These are phyloP conservation scores for Euphorbia corollata DNA, from an alignment of 441 rosid genomes.

Conservation along the genomic window DNA sequence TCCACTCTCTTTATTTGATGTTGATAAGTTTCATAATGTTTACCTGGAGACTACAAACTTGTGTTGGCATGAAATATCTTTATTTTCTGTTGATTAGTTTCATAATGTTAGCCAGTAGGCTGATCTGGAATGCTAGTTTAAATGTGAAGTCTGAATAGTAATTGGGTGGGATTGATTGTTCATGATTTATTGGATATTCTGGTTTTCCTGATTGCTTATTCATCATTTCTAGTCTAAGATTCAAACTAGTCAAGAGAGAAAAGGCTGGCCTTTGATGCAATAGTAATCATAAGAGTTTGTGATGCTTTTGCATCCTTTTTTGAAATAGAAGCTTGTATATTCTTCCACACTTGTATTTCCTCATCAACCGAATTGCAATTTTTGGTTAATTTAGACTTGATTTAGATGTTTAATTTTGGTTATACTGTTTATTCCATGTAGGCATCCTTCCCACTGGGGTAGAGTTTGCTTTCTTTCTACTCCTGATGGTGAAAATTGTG, in stretches of 20 bases:
- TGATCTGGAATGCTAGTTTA: too few species aligned
- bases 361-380: neutral
- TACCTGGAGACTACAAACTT: too few species aligned
- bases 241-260: neutral
- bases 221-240: neutral
- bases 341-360: neutral
- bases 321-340: neutral
- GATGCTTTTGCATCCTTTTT: neutral
- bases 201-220: neutral
- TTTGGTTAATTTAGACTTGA: conserved; percentile 7
- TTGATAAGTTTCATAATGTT: neutral
- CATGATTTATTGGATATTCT: neutral
- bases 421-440: conserved; percentile 29
- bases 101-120: neutral
- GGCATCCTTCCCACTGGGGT: conserved; percentile 99
- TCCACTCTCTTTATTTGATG: neutral
- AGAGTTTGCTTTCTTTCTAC: conserved; percentile 87
- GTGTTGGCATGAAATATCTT: neutral
- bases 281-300: neutral
- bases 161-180: too few species aligned
- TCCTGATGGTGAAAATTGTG: conserved; percentile 97
- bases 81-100: too few species aligned
- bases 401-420: neutral
- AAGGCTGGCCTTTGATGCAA: neutral
- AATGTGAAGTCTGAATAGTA: too few species aligned